Base-by-base conservation (phyloP, 495 filamentous ascomycete genomes). In the Penicillium nucicola region DNA sequence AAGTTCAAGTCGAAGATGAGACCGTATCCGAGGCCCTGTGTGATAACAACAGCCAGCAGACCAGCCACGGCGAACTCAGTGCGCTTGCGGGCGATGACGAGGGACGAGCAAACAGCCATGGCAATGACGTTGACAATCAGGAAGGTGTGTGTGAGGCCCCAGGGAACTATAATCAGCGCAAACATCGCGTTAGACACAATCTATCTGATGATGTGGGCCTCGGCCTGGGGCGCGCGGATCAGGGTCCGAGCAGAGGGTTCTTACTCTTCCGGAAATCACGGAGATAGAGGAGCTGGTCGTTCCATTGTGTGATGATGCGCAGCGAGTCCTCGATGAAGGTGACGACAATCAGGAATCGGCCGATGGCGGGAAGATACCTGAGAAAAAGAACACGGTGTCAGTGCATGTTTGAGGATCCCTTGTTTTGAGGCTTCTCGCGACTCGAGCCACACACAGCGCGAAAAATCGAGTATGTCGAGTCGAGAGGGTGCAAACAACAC, bases 1-100 rank as follows among this genome's bases (percentile, higher is more conserved):
- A 98, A 98, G 79, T 98, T 98, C 60, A 97, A 82, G 71, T 98
- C 95, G 72, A 97, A 98, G 73, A 98, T 97, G 30, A 98, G 84
- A 34, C 93, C 93, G 64, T 98, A 98, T 56, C 93, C 93, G 20
- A 98, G 81, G 23, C 92, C 93, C 74, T 98, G 93, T n/a, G 90
- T 89, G 53, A 98, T 68, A 23, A 98, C 93, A 25, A 98, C 93
- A 42, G 73, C 87, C 55, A 96, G 82, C 50, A 98, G 84, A 55
- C 93, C 93, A 42, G 76, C 82, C 46, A 98, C 95, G 49, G 92
- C 93, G 68, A 88, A 89, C 64, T 96, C 92, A 50, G 88, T 90
- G 75, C 93, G 79, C 70, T 88, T 92, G 68, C 93, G 90, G 59
- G 83, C 77, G 69, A 98, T 97, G 58, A 98, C 89, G 22, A 97